Evolutionary conservation across 768 basidiomycete species (phyloP), one percentile per base, ranked within the genome.

Genomic region (Rhizopogon roseolus): DNA sequence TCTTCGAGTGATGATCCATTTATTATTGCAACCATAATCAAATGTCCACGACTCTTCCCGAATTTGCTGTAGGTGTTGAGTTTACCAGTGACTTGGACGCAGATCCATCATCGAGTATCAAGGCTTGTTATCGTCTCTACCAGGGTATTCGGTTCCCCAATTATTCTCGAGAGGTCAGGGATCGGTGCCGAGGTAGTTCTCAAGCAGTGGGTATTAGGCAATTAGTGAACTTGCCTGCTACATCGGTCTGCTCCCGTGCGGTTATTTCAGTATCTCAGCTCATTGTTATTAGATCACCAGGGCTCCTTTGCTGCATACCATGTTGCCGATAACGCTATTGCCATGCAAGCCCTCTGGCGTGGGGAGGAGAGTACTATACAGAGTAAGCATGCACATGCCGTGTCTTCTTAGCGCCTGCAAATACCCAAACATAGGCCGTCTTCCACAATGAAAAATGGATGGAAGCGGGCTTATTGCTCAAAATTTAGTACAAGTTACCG

Each of bases 201-300:
- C 37, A 61, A 76, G 40, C 69, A 67, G 36, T 68, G 78, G 73
- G 72, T 10, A 77, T 92, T 36, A 59, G 67, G 6, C 71, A 75
- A 55, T 49, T 81, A 32, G 74, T 87, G 16, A 81, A 89, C 50
- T 77, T 90, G 13, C 86, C 87, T 1, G 85, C 59, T 81, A 79
- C 52, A 74, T 77, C 65, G 81, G 81, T 78, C 49, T 39, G 64
- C 51, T 16, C n/a, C 34, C 8, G 19, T 10, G n/a, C 34, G 1
- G 17, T 25, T 10, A 27, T 38, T 22, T n/a, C 43, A 14, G 7
- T 11, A n/a, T 6, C 43, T 11, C 19, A 13, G 25, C 8, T 32
- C 19, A 5, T 9, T 28, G 16, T 17, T 9, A 27, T 34, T 37
- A 71, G 52, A 75, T 71, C 70, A 72, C 52, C 66, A 63, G 10